Conservation (phyloP, 164 flowering plant species). For the Vitis riparia region DNA sequence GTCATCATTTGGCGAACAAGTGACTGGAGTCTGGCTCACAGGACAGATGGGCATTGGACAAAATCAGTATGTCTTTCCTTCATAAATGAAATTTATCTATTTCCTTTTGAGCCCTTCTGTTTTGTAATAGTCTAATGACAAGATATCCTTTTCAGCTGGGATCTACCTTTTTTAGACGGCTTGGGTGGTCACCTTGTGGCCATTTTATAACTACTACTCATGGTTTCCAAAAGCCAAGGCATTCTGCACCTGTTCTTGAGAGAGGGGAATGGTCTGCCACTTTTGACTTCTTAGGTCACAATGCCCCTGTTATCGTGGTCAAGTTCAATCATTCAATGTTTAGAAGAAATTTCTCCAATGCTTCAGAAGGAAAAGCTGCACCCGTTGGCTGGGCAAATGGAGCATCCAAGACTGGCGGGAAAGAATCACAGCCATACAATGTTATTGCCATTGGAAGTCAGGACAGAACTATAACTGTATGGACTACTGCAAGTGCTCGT, state of each 20-base stretch:
- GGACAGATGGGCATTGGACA: constrained; percentile 97
- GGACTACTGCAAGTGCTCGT: constrained; percentile 99
- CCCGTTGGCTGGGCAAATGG: constrained; percentile 91
- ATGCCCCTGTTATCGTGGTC: constrained; percentile 95
- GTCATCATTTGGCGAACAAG: constrained; percentile 98
- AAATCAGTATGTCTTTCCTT: constrained; percentile 77
- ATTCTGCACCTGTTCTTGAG: constrained; percentile 97
- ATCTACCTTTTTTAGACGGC: constrained; percentile 96
- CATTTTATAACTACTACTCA: constrained; percentile 98
- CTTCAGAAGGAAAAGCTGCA: constrained; percentile 62
- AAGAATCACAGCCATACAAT: constrained; percentile 86
- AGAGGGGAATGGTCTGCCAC: constrained; percentile 99
- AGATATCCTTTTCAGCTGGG: constrained; percentile 72
- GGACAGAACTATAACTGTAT: constrained; percentile 97
- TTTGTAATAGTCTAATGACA: constrained; percentile 11
- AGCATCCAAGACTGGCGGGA: constrained; percentile 58
- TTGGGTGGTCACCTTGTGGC: constrained; percentile 99
- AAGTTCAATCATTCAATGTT: constrained; percentile 99
- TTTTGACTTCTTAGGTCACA: constrained; percentile 96
- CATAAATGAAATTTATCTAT: background rate
- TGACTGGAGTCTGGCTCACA: constrained; percentile 98
- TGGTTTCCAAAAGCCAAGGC: constrained; percentile 98
- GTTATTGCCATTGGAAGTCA: constrained; percentile 98
- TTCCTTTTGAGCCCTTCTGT: background rate
- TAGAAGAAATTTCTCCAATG: constrained; percentile 49